Conservation (phyloP, 2,329 filamentous ascomycete species). For the Magnaporthiopsis poae region DNA sequence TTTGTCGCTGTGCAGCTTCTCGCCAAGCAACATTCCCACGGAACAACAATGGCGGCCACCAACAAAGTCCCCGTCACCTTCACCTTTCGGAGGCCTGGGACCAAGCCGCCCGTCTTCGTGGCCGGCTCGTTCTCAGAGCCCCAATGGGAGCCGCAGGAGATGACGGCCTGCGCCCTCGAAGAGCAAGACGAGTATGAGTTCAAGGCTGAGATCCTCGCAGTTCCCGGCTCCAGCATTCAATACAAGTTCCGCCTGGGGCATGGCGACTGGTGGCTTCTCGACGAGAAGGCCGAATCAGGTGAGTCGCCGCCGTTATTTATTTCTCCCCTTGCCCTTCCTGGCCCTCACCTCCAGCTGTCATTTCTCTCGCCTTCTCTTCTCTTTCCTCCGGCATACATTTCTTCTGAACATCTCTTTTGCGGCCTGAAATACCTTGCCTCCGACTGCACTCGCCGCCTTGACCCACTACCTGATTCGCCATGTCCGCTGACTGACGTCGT, state of each 20-base stretch:
- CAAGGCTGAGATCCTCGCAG: slow-evolving; percentile 42
- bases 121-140: slow-evolving; percentile 60
- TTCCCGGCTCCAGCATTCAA: slow-evolving; percentile 51
- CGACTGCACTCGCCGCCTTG: background rate
- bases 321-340: background rate
- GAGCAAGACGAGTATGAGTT: slow-evolving; percentile 49
- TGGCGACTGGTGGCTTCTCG: slow-evolving; percentile 60
- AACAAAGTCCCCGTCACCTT: slow-evolving; percentile 42
- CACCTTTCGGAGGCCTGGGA: slow-evolving; percentile 49
- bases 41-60: slow-evolving; percentile 22
- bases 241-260: slow-evolving; percentile 65
- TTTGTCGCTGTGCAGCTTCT: background rate
- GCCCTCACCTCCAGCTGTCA: background rate
- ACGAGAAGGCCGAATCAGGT: slow-evolving; percentile 54
- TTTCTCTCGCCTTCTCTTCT: no score
- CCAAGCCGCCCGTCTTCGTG: slow-evolving; percentile 58
- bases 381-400: background rate
- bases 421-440: background rate
- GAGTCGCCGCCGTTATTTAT: slow-evolving; percentile 17
- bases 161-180: slow-evolving; percentile 41
- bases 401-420: background rate
- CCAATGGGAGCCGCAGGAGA: slow-evolving; percentile 57
- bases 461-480: background rate
- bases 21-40: background rate
- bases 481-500: slow-evolving; percentile 1